Conservation (phyloP, 768 basidiomycete species). For the Agrocybe pediades region DNA sequence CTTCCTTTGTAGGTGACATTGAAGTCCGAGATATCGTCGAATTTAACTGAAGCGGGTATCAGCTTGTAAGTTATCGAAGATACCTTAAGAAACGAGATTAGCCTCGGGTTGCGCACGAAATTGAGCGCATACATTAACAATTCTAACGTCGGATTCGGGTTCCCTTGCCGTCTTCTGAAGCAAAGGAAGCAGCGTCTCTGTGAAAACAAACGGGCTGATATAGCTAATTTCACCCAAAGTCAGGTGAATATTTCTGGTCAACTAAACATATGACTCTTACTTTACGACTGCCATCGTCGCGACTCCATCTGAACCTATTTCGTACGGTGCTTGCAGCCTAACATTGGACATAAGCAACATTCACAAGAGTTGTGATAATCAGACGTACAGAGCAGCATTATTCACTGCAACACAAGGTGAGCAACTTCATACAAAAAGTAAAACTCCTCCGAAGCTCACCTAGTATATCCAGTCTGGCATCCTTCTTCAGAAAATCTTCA, state of each 20-base stretch:
- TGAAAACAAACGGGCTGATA: conserved; percentile 57
- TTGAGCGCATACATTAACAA: conserved; percentile 49
- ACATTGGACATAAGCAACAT: background rate
- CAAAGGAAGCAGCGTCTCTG: conserved; percentile 53
- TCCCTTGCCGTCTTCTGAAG: conserved; percentile 49
- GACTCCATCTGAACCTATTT: conserved; percentile 21
- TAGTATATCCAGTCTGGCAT: conserved; percentile 56
- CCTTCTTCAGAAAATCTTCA: conserved; percentile 48
- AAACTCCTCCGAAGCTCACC: conserved; percentile 26
- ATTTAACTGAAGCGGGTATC: conserved; percentile 17
- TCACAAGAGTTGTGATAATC: background rate
- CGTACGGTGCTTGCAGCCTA: conserved; percentile 10
- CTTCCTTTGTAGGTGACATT: conserved; percentile 17
- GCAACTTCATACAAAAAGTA: background rate
- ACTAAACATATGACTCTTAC: conserved; percentile 27
- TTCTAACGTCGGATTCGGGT: conserved; percentile 57
- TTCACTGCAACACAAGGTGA: conserved; percentile 44
- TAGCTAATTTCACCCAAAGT: conserved; percentile 35
- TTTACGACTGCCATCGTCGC: conserved; percentile 41
- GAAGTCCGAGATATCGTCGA: conserved; percentile 20
- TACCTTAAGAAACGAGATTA: conserved; percentile 6
- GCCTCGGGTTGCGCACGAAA: background rate
- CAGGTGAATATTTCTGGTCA: background rate
- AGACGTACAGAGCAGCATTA: conserved; percentile 55
- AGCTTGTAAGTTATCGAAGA: conserved; percentile 21